Evolutionary conservation across 768 basidiomycete genomes (phyloP).

Genomic region (Strobilomyces dryophilus): DNA sequence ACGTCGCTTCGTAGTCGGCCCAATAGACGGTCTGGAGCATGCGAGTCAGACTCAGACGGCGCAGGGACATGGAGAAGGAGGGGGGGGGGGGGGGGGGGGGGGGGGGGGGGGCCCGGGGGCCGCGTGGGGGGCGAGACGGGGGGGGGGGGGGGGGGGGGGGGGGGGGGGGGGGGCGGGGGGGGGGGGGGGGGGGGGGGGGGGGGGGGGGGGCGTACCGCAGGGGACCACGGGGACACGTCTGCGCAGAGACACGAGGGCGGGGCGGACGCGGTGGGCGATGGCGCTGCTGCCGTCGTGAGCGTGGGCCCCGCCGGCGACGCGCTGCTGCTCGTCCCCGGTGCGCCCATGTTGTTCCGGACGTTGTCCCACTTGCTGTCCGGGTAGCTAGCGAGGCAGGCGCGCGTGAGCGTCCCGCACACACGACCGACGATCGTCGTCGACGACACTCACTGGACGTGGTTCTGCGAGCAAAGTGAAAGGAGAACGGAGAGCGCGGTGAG

Average conservation of each 20-base stretch:
- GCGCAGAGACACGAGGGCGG: constrained; percentile 35
- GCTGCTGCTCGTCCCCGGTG: constrained; percentile 15
- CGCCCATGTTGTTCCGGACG: constrained; percentile 59
- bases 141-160: too few species aligned
- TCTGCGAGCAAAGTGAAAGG: too few species aligned
- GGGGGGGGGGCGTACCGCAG: constrained; percentile 16
- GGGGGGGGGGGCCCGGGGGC: too few species aligned
- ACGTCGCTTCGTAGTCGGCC: constrained; percentile 39
- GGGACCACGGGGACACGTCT: constrained; percentile 40
- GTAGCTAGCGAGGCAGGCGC: constrained; percentile 35
- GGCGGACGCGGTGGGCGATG: not conserved
- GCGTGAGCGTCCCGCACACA: not conserved
- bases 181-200: not conserved
- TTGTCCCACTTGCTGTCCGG: constrained; percentile 72
- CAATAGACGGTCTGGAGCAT: constrained; percentile 25
- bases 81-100: too few species aligned
- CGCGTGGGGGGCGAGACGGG: too few species aligned
- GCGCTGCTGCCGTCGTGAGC: not conserved
- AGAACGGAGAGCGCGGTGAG: not conserved
- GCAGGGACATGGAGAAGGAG: too few species aligned
- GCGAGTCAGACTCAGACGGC: too few species aligned
- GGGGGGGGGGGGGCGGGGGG: too few species aligned
- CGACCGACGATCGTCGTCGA: not conserved
- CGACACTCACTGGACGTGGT: constrained; percentile 51
- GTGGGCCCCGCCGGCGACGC: not conserved